Evolutionary conservation across 345 rosid species (phyloP).

Genomic region (Gossypium sturtianum): DNA sequence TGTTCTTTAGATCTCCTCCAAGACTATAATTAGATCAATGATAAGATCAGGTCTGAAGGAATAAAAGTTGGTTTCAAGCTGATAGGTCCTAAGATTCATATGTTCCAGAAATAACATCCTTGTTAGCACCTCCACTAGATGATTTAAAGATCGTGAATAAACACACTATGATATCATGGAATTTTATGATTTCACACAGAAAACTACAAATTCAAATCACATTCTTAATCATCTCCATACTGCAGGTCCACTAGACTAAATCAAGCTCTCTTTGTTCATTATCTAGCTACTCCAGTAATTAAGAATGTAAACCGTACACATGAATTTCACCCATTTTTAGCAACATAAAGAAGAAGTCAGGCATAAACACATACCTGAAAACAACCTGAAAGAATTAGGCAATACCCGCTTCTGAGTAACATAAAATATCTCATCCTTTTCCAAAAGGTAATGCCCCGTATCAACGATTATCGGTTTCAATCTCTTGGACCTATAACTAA

Average conservation of each 20-base stretch:
- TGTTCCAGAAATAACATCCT: neutral
- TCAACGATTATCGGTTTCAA: slow-evolving; percentile 89
- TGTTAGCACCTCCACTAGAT: neutral
- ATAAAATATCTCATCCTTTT: slow-evolving; percentile 64
- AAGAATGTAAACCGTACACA: neutral
- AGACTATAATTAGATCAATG: neutral
- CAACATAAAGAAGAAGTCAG: neutral
- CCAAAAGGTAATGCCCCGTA: slow-evolving; percentile 82
- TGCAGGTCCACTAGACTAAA: neutral
- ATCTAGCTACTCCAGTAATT: neutral
- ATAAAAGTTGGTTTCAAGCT: neutral
- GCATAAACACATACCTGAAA: slow-evolving; percentile 47
- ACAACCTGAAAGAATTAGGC: slow-evolving; percentile 41
- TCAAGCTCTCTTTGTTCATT: neutral
- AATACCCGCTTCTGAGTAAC: slow-evolving; percentile 72
- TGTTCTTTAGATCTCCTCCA: neutral
- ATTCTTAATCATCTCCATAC: neutral
- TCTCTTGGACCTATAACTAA: slow-evolving; percentile 54
- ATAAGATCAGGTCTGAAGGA: neutral
- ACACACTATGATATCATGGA: neutral
- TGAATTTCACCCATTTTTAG: neutral
- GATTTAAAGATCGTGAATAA: neutral
- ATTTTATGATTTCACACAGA: neutral
- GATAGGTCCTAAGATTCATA: neutral
- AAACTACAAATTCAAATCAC: neutral